Base-by-base conservation (phyloP, 2,329 filamentous ascomycete species). In the Aspergillus ruber region DNA sequence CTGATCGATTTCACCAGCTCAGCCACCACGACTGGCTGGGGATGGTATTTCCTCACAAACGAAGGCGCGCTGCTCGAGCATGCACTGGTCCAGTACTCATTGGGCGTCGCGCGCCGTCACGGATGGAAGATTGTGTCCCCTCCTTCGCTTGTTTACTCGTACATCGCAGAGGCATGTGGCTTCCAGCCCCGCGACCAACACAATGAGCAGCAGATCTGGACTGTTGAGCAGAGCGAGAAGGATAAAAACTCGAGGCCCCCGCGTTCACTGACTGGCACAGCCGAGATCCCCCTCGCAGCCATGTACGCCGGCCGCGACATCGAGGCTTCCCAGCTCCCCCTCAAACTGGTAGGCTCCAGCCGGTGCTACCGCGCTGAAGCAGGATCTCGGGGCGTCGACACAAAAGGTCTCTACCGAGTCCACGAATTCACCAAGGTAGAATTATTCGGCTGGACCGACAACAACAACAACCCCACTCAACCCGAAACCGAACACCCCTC, bases 391-490 rank as follows among this genome's bases (percentile, higher is more conserved):
- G 93, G 93, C 25, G 84, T 86, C 20, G 88, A 93, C 58, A 95
- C 90, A 1, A 96, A 95, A 71, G 93, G 93, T 4, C 74, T 98
- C 1, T 98, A 97, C 71, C 85, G 93, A 23, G 93, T 98, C 3
- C 93, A 98, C 70, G 93, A 98, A 70, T 98, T 98, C 70, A 95
- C 90, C 23, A 98, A 98, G 67, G 91, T 98, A 0, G 93, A 98
- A 69, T 84, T 98, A 76, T 97, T 98, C 65, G 90, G 86, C 0
- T 98, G 93, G 93, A 86, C 88, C 4, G 59, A 77, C 25, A 65
- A 58, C 32, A 65, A 58, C 32, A 82, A 87, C 1, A 76, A 81
- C 15, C 5, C 18, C 15, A 21, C 17, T 8, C 17, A 6, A 20
- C 9, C 17, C 17, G 17, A 21, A 39, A 18, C 1, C 17, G 3